Base-by-base conservation (phyloP, 169 alveolate genomes). In the Plasmodium berghei region DNA sequence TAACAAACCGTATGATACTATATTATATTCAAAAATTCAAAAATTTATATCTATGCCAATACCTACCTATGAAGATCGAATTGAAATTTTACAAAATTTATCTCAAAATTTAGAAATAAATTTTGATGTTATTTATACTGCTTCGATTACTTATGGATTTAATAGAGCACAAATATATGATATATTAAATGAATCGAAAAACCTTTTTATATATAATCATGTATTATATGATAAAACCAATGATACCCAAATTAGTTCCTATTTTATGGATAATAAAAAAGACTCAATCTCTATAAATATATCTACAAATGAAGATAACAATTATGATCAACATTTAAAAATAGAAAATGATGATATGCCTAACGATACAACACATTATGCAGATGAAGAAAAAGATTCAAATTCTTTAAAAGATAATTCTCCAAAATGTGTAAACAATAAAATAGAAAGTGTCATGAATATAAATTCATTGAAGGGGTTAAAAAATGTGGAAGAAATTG, bases 51-150 rank as follows among this genome's bases (percentile, higher is more conserved):
- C 90, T 10, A 46, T 80, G 14, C 90, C 90, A 8, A 48, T 80
- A 6, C 90, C 90, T 66, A 80, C 90, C 46, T 80, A 80, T 28
- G 83, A 80, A n/a, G 90, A 80, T 63, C 45, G 90, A 14, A 22
- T 80, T 26, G 83, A 80, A 55, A 80, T 80, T 40, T 59, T 80
- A 28, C 49, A 80, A 80, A 48, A 54, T 55, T 20, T 69, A 46
- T 22, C 90, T 24, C 49, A 42, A 26, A 45, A 64, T 46, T 55
- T 22, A 34, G 54, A 24, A 26, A 26, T 80, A 1, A 22, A 16
- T 22, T 80, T 80, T 80, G 83, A 80, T 80, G 28, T 59, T 18
- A 9, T 18, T 16, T 80, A 66, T 40, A 45, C 90, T 8, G 80
- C 90, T 28, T 45, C 90, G 2, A 52, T 80, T 66, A 80, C 90